Evolutionary conservation across 306 rosid genomes (phyloP), one percentile per base, ranked within the genome.

Genomic region (Begonia peltatifolia): DNA sequence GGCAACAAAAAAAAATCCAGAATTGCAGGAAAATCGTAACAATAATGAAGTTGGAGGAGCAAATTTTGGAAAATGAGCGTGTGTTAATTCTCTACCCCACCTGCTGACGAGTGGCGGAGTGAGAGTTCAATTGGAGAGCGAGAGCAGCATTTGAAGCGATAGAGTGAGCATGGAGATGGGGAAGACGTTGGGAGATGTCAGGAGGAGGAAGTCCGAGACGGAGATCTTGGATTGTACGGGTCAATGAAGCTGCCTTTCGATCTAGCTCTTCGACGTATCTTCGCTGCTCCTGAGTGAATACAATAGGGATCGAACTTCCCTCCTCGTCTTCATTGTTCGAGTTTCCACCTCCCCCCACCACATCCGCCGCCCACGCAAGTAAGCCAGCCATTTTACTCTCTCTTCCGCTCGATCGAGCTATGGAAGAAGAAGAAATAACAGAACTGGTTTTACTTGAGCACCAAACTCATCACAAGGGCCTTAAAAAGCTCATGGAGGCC

Each of bases 281-380:
- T 10, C 52, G 79, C 78, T 90, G 87, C 7, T 79, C 81, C 11
- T 72, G 70, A 1, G 87, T 78, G 60, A 78, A 80, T 0, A 80
- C 12, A 2, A 85, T 46, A 23, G 94, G 97, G 50, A 80, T 75
- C 41, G 76, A 71, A 53, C 58, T 57, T 47, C 56, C 10, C 1
- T 30, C 52, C 20, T 69, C 75, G 16, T 54, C 78, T 4, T 58
- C 76, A n/a, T 55, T 55, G 14, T 53, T 77, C 10, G 65, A 73
- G 12, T 56, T 57, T 1, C 72, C 81, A 9, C 84, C 84, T 1
- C 76, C 81, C 15, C 85, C 86, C 10, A 87, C 97, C 8, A 85
- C 95, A 52, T 87, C 94, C 3, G 96, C 96, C 35, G 97, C 97
- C 97, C 97, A 90, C 52, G 97, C 95, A 38, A 90, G 72, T 60